Conservation (phyloP, 2,329 filamentous ascomycete genomes). For the Drechslerella coelobrocha region DNA sequence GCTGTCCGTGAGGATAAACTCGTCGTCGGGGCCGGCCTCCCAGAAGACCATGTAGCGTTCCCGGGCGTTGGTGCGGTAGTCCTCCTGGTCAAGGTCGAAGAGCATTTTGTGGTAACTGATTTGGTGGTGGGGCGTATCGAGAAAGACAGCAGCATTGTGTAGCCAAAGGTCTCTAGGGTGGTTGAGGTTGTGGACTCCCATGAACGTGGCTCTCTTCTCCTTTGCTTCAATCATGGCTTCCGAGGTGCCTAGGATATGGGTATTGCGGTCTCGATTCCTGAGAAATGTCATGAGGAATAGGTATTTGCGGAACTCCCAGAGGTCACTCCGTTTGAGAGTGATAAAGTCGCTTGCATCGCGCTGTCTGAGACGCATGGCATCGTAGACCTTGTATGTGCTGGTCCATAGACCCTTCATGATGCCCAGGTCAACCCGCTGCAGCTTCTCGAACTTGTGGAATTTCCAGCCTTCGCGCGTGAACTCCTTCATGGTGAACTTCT, state of each 20-base stretch:
- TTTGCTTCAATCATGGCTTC: conserved; percentile 54
- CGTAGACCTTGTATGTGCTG: conserved; percentile 44
- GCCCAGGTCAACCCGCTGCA: conserved; percentile 54
- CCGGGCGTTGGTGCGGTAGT: conserved; percentile 55
- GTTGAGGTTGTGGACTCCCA: conserved; percentile 53
- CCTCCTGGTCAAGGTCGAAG: conserved; percentile 55
- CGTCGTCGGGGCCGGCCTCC: conserved; percentile 55
- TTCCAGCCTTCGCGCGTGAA: conserved; percentile 52
- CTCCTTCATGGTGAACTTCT: conserved; percentile 54
- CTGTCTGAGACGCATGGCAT: conserved; percentile 34
- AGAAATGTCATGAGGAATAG: conserved; percentile 55
- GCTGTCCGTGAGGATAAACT: conserved; percentile 56
- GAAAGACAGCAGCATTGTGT: conserved; percentile 52
- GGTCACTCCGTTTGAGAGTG: conserved; percentile 51
- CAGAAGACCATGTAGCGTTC: conserved; percentile 56
- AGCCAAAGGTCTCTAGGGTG: conserved; percentile 56
- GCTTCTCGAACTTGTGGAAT: conserved; percentile 54
- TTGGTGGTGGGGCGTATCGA: conserved; percentile 54
- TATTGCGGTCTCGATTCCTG: conserved; percentile 54
- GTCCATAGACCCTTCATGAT: conserved; percentile 53
- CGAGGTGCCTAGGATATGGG: conserved; percentile 53
- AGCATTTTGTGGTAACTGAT: conserved; percentile 52
- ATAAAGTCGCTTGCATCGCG: conserved; percentile 31
- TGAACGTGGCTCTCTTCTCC: conserved; percentile 53
- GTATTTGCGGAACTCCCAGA: conserved; percentile 55